Evolutionary conservation across 2,329 filamentous ascomycete species (phyloP).

Genomic region (Helotiales sp.): DNA sequence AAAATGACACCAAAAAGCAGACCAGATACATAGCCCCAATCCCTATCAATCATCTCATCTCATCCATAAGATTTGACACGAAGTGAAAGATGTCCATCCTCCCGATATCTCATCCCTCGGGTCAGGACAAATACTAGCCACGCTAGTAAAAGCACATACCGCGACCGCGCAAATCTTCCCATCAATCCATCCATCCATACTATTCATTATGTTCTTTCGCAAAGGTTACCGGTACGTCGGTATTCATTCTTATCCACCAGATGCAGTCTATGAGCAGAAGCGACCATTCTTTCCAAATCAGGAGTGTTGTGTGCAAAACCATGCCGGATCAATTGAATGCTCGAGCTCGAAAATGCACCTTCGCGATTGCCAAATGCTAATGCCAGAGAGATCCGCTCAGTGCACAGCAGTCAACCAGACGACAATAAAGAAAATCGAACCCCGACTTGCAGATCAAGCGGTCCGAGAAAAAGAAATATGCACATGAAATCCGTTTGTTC

Average conservation of each 20-base stretch:
- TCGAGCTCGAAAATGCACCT: slow-evolving; percentile 15
- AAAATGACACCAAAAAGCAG: neutral
- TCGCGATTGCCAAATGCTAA: slow-evolving; percentile 19
- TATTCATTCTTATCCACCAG: slow-evolving; percentile 19
- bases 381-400: slow-evolving; percentile 31
- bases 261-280: slow-evolving; percentile 18
- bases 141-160: slow-evolving; percentile 15
- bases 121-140: slow-evolving; percentile 16
- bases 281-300: slow-evolving; percentile 26
- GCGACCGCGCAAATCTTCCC: slow-evolving; percentile 7
- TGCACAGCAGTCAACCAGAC: slow-evolving; percentile 24
- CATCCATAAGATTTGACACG: slow-evolving; percentile 18
- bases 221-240: slow-evolving; percentile 1
- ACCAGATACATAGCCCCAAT: slow-evolving; percentile 7
- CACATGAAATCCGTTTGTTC: slow-evolving; percentile 30
- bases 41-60: slow-evolving; percentile 15
- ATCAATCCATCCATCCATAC: slow-evolving; percentile 13
- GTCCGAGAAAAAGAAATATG: slow-evolving; percentile 26
- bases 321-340: slow-evolving; percentile 15
- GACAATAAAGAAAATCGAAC: slow-evolving; percentile 21
- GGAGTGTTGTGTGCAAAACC: slow-evolving; percentile 19
- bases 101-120: slow-evolving; percentile 1
- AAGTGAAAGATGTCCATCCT: slow-evolving; percentile 20
- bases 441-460: slow-evolving; percentile 6
- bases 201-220: slow-evolving; percentile 25